Evolutionary conservation across 176 grass and related monocot species (phyloP).

Genomic region (Pharus latifolius): DNA sequence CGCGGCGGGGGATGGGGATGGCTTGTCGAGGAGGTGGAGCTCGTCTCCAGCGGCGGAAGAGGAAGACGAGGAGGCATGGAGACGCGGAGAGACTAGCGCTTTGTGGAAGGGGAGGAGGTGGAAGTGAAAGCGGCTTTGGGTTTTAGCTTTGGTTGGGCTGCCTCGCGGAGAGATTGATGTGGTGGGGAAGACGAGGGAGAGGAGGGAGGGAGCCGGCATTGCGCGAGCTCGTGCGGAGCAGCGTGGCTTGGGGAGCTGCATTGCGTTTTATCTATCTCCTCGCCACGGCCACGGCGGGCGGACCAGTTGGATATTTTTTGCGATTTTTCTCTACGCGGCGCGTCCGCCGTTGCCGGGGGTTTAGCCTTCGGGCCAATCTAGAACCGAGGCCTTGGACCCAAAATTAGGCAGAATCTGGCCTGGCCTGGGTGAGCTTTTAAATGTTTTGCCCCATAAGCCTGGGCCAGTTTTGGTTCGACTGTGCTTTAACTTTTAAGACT

Average conservation of each 20-base stretch:
- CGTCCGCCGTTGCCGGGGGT: too few species aligned
- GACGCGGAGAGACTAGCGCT: background rate
- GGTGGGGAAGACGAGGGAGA: constrained; percentile 25
- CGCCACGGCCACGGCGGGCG: background rate
- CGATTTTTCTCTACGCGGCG: too few species aligned
- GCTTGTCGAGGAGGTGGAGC: constrained; percentile 62
- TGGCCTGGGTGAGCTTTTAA: too few species aligned
- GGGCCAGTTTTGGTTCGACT: too few species aligned
- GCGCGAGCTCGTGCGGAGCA: background rate
- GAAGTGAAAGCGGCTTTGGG: background rate
- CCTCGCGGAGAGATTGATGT: constrained; percentile 4
- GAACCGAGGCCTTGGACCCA: too few species aligned
- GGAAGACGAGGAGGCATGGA: constrained; percentile 5
- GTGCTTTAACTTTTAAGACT: too few species aligned
- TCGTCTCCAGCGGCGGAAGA: constrained; percentile 15
- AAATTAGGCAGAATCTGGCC: too few species aligned
- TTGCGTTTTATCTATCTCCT: constrained; percentile 14
- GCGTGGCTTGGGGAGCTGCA: background rate
- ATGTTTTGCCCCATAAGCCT: too few species aligned
- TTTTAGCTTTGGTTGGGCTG: background rate
- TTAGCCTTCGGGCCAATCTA: too few species aligned
- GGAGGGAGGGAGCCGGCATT: constrained; percentile 30
- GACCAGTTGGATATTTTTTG: too few species aligned
- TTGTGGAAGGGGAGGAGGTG: background rate
- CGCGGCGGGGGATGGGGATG: constrained; percentile 12